Evolutionary conservation across 2,329 filamentous ascomycete species (phyloP).

Genomic region (Helicocarpus griseus): DNA sequence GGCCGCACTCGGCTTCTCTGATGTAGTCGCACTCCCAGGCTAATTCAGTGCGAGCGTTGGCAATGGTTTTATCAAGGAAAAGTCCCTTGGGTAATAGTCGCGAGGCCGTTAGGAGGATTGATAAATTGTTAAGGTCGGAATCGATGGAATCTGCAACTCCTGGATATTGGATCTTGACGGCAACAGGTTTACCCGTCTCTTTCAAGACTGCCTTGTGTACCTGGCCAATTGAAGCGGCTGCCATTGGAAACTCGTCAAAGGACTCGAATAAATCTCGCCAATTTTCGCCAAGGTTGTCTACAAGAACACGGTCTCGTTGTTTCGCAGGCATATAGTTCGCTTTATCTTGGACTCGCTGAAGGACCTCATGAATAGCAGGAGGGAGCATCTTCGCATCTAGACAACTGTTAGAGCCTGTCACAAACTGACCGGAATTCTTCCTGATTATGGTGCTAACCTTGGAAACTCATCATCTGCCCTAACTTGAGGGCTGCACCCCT

Average conservation of each 20-base stretch:
- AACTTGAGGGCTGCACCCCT: constrained; percentile 92
- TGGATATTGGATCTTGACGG: constrained; percentile 95
- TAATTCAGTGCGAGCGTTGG: constrained; percentile 82
- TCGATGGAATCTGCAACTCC: constrained; percentile 94
- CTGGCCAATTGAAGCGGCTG: constrained; percentile 93
- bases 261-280: constrained; percentile 77
- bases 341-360: constrained; percentile 89
- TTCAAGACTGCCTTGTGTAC: constrained; percentile 79
- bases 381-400: constrained; percentile 86
- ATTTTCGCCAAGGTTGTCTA: constrained; percentile 64
- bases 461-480: constrained; percentile 96
- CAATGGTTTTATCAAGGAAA: constrained; percentile 94
- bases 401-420: constrained; percentile 3
- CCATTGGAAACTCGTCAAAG: constrained; percentile 87
- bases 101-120: constrained; percentile 80
- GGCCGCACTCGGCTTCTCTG: constrained; percentile 74
- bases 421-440: neutral
- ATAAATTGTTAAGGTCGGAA: constrained; percentile 89
- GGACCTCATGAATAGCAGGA: constrained; percentile 71
- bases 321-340: constrained; percentile 97
- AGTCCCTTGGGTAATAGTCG: constrained; percentile 82
- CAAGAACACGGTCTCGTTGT: constrained; percentile 78
- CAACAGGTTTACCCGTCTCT: constrained; percentile 64
- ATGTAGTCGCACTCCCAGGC: constrained; percentile 96
- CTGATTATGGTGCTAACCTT: constrained; percentile 40